Percentiles rank a stretch among this genome's conserved stretches.
These are phyloP conservation scores for Rhytidiadelphus loreus DNA, from an alignment of 225 moss, liverwort and hornwort genomes.

Conservation along the genomic window DNA sequence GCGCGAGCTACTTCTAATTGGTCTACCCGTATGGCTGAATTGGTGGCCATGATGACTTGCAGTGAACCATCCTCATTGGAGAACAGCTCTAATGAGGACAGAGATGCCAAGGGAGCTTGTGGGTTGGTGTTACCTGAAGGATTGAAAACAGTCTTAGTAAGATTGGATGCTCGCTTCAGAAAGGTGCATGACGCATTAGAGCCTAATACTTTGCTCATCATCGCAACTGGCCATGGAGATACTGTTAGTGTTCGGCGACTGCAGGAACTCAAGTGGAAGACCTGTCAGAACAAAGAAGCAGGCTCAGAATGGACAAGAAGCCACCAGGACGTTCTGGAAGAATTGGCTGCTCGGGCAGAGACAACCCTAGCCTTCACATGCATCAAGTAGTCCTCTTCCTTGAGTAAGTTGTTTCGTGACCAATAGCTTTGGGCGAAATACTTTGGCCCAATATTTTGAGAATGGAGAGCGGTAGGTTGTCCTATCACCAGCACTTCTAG, in stretches of 20 bases:
- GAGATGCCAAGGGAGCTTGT: not conserved
- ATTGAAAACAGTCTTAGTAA: conserved; percentile 33
- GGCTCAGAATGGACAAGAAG: conserved; percentile 23
- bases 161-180: conserved; percentile 39
- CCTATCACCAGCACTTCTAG: not conserved
- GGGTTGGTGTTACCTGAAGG: conserved; percentile 9
- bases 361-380: conserved; percentile 74
- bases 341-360: conserved; percentile 59
- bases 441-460: not conserved
- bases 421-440: not conserved
- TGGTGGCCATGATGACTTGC: conserved; percentile 70
- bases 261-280: conserved; percentile 56
- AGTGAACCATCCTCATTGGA: not conserved
- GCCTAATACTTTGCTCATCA: conserved; percentile 56
- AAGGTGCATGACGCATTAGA: conserved; percentile 62
- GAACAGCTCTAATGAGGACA: not conserved
- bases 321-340: conserved; percentile 57
- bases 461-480: not conserved
- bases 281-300: conserved; percentile 17
- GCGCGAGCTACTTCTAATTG: conserved; percentile 29
- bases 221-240: conserved; percentile 75
- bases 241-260: conserved; percentile 54
- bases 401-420: not conserved
- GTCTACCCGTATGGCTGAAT: conserved; percentile 55
- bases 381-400: conserved; percentile 41